Conservation (phyloP, 2,329 filamentous ascomycete genomes). For the Fusarium nelsonii region DNA sequence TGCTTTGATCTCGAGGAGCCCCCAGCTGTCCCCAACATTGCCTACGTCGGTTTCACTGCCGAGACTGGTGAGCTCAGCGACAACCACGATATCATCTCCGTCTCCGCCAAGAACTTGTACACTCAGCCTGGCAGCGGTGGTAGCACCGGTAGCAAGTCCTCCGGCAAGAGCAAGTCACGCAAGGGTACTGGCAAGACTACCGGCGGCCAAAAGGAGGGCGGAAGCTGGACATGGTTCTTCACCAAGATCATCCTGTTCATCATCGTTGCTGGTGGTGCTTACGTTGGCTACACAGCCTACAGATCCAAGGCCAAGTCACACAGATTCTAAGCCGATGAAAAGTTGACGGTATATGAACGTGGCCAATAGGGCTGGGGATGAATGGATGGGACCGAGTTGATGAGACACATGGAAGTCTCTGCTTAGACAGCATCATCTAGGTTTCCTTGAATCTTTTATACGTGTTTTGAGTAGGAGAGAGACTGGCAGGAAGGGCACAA, state of each 20-base stretch:
- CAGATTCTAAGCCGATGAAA: constrained; percentile 61
- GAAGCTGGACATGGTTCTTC: constrained; percentile 73
- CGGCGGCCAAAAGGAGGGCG: constrained; percentile 56
- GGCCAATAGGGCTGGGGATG: neutral
- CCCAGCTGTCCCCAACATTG: constrained; percentile 81
- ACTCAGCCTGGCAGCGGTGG: constrained; percentile 63
- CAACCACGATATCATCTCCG: constrained; percentile 95
- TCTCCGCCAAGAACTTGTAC: constrained; percentile 91
- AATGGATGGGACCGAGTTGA: constrained; percentile 12
- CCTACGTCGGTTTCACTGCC: constrained; percentile 81
- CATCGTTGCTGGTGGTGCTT: constrained; percentile 76
- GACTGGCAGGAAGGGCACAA: constrained; percentile 25
- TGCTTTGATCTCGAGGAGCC: constrained; percentile 84
- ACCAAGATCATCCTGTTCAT: constrained; percentile 86
- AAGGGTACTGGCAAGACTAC: constrained; percentile 53
- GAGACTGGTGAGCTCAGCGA: constrained; percentile 97
- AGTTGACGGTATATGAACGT: neutral
- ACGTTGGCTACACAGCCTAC: constrained; percentile 89
- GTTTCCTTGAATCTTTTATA: constrained; percentile 30
- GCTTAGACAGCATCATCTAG: constrained; percentile 28
- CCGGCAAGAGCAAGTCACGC: constrained; percentile 53
- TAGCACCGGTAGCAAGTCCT: constrained; percentile 49
- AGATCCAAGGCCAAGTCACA: constrained; percentile 73
- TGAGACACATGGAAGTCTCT: constrained; percentile 21
- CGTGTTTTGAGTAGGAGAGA: constrained; percentile 34